Evolutionary conservation across 2,329 filamentous ascomycete genomes (phyloP).

Genomic region (Cladosporium phlei): DNA sequence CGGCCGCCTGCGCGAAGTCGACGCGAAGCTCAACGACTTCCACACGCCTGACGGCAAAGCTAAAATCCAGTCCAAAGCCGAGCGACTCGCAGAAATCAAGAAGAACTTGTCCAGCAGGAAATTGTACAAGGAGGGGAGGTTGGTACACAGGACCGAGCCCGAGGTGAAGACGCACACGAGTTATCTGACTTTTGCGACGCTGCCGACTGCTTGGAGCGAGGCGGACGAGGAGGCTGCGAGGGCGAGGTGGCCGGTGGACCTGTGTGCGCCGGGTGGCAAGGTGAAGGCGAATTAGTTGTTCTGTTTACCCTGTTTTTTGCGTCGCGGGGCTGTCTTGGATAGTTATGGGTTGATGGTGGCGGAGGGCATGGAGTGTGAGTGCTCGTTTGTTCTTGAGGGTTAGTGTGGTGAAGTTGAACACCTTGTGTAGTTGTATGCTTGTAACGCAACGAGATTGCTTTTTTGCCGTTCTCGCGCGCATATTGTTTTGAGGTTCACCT

Average conservation of each 20-base stretch:
- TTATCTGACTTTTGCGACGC: conserved; percentile 88
- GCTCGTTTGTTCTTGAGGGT: no score
- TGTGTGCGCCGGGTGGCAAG: background rate
- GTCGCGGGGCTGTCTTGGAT: no score
- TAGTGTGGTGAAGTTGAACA: no score
- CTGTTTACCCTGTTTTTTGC: no score
- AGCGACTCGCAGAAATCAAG: conserved; percentile 31
- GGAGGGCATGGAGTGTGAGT: no score
- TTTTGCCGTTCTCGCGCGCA: no score
- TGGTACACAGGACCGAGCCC: conserved; percentile 75
- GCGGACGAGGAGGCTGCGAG: conserved; percentile 55
- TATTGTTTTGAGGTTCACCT: no score
- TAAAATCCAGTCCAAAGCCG: conserved; percentile 25
- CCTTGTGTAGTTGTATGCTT: no score
- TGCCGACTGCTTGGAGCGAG: conserved; percentile 80
- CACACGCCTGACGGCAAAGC: conserved; percentile 42
- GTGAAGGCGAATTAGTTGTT: no score
- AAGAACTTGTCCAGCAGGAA: conserved; percentile 43
- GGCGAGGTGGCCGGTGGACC: conserved; percentile 5
- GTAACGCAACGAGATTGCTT: no score
- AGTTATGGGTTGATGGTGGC: no score
- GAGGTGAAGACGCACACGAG: conserved; percentile 95
- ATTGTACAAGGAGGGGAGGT: conserved; percentile 67
- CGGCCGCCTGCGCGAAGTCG: conserved; percentile 65
- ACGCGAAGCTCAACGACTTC: conserved; percentile 62